These are phyloP conservation scores for Senna siamea DNA, from an alignment of 306 rosid species.

Conservation along the genomic window DNA sequence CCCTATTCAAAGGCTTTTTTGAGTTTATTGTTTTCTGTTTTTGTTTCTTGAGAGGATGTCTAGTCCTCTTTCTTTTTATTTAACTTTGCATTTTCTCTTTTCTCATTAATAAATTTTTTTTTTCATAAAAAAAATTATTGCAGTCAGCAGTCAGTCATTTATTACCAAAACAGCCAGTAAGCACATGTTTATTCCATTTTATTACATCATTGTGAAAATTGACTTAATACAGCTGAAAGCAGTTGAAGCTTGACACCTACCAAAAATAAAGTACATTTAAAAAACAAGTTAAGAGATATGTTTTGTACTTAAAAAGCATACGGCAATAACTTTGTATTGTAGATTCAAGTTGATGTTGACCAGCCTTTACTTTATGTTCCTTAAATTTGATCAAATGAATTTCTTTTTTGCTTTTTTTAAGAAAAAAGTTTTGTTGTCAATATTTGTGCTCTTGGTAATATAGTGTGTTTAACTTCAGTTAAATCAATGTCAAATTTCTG, in stretches of 20 bases:
- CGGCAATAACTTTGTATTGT: neutral
- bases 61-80: no score
- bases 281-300: neutral
- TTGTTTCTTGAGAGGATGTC: no score
- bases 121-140: neutral
- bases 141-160: conserved; percentile 8
- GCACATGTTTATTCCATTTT: conserved; percentile 19
- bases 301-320: neutral
- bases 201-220: conserved; percentile 21
- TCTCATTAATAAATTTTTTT: no score
- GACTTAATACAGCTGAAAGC: conserved; percentile 16
- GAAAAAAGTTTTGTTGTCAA: neutral
- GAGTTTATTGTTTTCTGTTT: no score
- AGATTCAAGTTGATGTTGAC: conserved; percentile 32
- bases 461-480: neutral
- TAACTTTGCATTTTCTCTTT: no score
- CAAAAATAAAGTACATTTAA: neutral
- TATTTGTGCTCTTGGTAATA: neutral
- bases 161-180: conserved; percentile 22
- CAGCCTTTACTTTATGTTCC: conserved; percentile 2
- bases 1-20: no score
- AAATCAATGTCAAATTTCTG: conserved; percentile 23
- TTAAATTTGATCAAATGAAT: conserved; percentile 10
- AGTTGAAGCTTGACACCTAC: conserved; percentile 17
- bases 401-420: no score